Base-by-base conservation (phyloP, 768 basidiomycete species). In the Podaxis sp. region DNA sequence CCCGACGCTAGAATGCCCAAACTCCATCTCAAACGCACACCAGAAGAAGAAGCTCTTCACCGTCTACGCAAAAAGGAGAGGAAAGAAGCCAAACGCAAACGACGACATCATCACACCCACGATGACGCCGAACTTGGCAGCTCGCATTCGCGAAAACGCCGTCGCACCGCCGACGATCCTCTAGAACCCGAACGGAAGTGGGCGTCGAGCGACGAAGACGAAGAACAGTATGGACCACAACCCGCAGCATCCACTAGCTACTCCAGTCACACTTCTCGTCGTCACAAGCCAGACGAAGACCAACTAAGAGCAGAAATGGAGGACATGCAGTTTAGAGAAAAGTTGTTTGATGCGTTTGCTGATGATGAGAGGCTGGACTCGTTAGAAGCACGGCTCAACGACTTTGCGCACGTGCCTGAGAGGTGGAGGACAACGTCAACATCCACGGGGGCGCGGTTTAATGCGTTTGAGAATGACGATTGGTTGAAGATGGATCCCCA, bases 301-400 rank as follows among this genome's bases (percentile, higher is more conserved):
- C 68, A 77, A 38, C 75, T 85, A 8, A 74, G 72, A 25, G 81
- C 81, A 0, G 82, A 86, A 62, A 65, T 84, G 33, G 91, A 93
- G 64, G 89, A 92, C 55, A 72, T 78, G 61, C 75, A 75, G 29
- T 95, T 93, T 71, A 78, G 83, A 47, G 87, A 90, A 66, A 93
- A 87, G 75, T 79, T 94, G 78, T 84, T 84, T 66, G 85, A 81
- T 50, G 90, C 89, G 9, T 76, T 90, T 68, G 88, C 80, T 50
- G 90, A 92, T 33, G 91, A 94, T 64, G 87, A 88, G 62, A 78
- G 85, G 46, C 70, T 91, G 36, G 87, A 90, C 63, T 78, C 78
- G 2, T 68, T 92, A 43, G 82, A 90, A 70, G 78, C 87, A 3
- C 80, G 76, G 40, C 76, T 93, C 66, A 91, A 89, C 65, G 81